Percentiles rank a stretch among this genome's conserved stretches.
Evolutionary conservation across 179 eudicot species (phyloP).

Genomic region (Amaranthus tricolor): DNA sequence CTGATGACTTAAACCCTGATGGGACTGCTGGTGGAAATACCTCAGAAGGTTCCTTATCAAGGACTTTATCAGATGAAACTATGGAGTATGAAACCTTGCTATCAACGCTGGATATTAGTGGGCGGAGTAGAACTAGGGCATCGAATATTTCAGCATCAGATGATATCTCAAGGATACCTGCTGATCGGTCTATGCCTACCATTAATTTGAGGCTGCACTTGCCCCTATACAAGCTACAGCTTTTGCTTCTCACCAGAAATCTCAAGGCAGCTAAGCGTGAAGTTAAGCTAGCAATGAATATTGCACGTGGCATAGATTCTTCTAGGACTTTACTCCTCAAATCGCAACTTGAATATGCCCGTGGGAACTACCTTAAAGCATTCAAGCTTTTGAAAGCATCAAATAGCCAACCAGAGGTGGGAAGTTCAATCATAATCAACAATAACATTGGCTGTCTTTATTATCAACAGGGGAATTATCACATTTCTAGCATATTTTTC

Average conservation of each 20-base stretch:
- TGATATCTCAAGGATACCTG: constrained; percentile 45
- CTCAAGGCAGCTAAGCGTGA: constrained; percentile 96
- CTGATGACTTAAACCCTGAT: constrained; percentile 60
- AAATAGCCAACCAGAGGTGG: constrained; percentile 54
- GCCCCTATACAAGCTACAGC: constrained; percentile 76
- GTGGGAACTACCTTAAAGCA: constrained; percentile 80
- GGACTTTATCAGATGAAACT: constrained; percentile 85
- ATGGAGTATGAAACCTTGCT: constrained; percentile 74
- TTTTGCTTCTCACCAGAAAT: constrained; percentile 69
- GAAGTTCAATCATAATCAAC: constrained; percentile 62
- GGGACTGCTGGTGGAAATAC: constrained; percentile 38
- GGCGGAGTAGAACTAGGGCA: constrained; percentile 55
- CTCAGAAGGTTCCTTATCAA: constrained; percentile 58
- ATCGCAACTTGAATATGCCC: constrained; percentile 93
- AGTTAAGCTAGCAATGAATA: constrained; percentile 75
- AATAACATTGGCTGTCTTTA: constrained; percentile 91
- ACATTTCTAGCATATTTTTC: constrained; percentile 68
- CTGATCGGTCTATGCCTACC: constrained; percentile 54
- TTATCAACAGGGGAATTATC: constrained; percentile 68
- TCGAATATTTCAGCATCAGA: constrained; percentile 45
- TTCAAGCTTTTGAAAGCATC: constrained; percentile 87
- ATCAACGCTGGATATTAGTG: constrained; percentile 67
- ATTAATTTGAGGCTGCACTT: constrained; percentile 71
- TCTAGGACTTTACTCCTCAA: constrained; percentile 79
- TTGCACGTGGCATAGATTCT: constrained; percentile 77